Evolutionary conservation across 2,329 filamentous ascomycete genomes (phyloP), one percentile per base, ranked within the genome.

Genomic region (Botrytis hyacinthi): DNA sequence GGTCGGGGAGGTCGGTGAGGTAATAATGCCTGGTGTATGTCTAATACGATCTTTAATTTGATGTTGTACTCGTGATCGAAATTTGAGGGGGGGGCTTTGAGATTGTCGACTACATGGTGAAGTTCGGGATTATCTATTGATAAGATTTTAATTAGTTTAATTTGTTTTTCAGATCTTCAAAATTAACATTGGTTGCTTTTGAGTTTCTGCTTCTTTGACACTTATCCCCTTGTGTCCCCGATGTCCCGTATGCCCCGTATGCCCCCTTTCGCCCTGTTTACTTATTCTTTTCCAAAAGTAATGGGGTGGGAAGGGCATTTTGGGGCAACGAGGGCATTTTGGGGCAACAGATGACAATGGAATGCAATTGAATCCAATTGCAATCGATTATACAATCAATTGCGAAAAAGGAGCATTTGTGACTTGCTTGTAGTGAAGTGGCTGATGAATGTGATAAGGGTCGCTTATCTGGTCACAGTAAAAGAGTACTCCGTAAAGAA

Each of bases 401-500:
- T 66, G 44, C 26, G 37, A 70, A 70, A 70, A 46, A 44, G 51
- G 63, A 54, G 48, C 48, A 60, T 69, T 40, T 51, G 48, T 51
- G 29, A 44, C 26, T n/a, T 54, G 44, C 5, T n/a, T n/a, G 42
- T 29, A 18, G 59, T 63, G 42, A 29, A 35, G 69, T 63, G 57
- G 57, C 57, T 48, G 59, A 40, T 37, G 44, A 42, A 40, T 32
- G 12, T 46, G 71, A 69, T 69, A 72, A 69, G 63, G 18, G 18
- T 72, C 62, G 71, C 71, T 72, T 72, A 72, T 72, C 71, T 60
- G 51, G 29, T 12, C 35, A 59, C 65, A 57, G 46, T 7, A 40
- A n/a, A 26, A 48, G 18, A 67, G 44, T 18, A 4, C 51, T 29
- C n/a, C n/a, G n/a, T 29, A 29, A 0, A 57, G 14, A 29, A 32